Conservation (phyloP, 2,329 filamentous ascomycete species). For the Calonectria multiphialidica region DNA sequence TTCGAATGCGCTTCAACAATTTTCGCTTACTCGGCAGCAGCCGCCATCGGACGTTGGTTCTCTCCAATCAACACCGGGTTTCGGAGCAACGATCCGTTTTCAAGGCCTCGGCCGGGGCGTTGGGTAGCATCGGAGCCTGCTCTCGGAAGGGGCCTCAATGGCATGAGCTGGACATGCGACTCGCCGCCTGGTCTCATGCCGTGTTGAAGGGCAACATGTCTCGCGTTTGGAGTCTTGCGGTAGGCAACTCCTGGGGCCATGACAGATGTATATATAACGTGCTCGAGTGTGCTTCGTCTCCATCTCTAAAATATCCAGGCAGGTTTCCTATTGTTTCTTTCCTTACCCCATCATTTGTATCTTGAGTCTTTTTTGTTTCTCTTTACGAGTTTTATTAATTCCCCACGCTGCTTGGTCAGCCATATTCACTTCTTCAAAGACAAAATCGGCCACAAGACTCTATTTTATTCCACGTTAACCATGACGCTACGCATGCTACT, state of each 20-base stretch:
- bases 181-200: background rate
- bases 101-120: background rate
- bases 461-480: conserved; percentile 2
- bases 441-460: background rate
- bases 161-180: background rate
- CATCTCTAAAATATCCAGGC: background rate
- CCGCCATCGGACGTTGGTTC: background rate
- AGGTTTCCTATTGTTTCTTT: background rate
- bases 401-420: background rate
- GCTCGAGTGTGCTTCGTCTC: background rate
- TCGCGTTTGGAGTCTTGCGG: background rate
- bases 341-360: background rate
- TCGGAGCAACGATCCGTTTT: background rate
- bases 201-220: background rate
- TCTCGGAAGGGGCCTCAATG: conserved; percentile 8
- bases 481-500: conserved; percentile 31
- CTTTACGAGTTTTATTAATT: background rate
- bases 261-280: conserved; percentile 7
- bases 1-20: conserved; percentile 11
- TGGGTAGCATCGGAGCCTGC: background rate
- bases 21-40: background rate
- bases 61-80: background rate
- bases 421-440: background rate
- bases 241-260: background rate
- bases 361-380: background rate